phyloP scores from a whole-genome alignment of 1,139 yeast species.

The Scheffersomyces lignicola region DNA sequence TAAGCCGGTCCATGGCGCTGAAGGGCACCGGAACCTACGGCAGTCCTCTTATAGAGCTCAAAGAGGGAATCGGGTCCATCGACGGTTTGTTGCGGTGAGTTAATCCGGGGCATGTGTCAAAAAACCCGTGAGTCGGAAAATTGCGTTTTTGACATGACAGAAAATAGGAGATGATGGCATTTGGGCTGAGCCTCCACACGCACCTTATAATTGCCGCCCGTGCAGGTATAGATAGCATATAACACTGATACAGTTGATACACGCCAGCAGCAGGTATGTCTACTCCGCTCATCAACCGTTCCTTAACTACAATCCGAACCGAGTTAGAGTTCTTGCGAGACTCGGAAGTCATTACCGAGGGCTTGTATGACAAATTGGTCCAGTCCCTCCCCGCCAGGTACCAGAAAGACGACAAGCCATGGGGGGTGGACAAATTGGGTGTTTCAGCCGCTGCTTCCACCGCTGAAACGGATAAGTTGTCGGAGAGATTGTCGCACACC shows the following conservation, averaged over 20 bases:
- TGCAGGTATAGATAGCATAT: no score
- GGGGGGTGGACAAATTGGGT: constrained; percentile 44
- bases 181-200: no score
- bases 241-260: no score
- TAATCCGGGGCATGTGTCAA: no score
- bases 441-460: not conserved
- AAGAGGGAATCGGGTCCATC: constrained; percentile 47
- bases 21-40: constrained; percentile 45
- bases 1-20: constrained; percentile 30
- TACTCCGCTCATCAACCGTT: constrained; percentile 72
- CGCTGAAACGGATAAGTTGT: not conserved
- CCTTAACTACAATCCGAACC: constrained; percentile 71
- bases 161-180: no score
- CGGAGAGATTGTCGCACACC: constrained; percentile 24
- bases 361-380: constrained; percentile 52
- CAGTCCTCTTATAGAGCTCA: constrained; percentile 57
- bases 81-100: no score
- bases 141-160: no score
- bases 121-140: no score
- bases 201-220: no score
- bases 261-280: constrained; percentile 40
- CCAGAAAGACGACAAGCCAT: constrained; percentile 54
- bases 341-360: constrained; percentile 69
- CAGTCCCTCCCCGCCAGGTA: constrained; percentile 60
- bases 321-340: constrained; percentile 80